These are phyloP conservation scores for Heterobasidion occidentale DNA, from an alignment of 1,284 basidiomycete species.

Conservation along the genomic window DNA sequence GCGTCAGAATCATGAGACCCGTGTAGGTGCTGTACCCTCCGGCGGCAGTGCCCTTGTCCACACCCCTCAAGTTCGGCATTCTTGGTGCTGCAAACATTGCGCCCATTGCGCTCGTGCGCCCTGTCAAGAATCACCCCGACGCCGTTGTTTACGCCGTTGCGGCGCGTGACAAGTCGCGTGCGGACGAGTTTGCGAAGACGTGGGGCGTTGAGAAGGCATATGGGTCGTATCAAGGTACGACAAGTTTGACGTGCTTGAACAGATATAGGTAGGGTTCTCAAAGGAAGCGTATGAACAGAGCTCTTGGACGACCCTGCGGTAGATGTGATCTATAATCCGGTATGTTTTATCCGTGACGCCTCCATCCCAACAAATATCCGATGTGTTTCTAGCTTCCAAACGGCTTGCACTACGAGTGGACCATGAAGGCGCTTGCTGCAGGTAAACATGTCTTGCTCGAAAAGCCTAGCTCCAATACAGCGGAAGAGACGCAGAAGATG, in stretches of 20 bases:
- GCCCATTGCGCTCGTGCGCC: conserved; percentile 44
- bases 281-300: conserved; percentile 23
- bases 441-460: conserved; percentile 72
- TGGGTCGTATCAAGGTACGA: conserved; percentile 45
- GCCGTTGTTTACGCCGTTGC: conserved; percentile 54
- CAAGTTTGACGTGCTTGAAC: neutral
- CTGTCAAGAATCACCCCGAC: conserved; percentile 51
- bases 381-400: conserved; percentile 46
- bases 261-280: neutral
- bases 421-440: conserved; percentile 61
- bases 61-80: conserved; percentile 47
- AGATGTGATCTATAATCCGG: conserved; percentile 59
- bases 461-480: conserved; percentile 56
- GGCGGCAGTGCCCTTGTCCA: neutral
- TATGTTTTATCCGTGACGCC: conserved; percentile 18
- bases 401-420: conserved; percentile 70
- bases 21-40: conserved; percentile 4
- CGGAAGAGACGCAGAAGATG: conserved; percentile 43
- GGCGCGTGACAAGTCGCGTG: conserved; percentile 45
- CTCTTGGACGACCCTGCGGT: conserved; percentile 53
- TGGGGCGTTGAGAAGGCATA: conserved; percentile 48
- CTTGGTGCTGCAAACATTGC: conserved; percentile 62
- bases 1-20: neutral
- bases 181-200: conserved; percentile 47
- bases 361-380: neutral